Conservation (phyloP, 2,329 filamentous ascomycete species). For the Coniochaeta sp. region DNA sequence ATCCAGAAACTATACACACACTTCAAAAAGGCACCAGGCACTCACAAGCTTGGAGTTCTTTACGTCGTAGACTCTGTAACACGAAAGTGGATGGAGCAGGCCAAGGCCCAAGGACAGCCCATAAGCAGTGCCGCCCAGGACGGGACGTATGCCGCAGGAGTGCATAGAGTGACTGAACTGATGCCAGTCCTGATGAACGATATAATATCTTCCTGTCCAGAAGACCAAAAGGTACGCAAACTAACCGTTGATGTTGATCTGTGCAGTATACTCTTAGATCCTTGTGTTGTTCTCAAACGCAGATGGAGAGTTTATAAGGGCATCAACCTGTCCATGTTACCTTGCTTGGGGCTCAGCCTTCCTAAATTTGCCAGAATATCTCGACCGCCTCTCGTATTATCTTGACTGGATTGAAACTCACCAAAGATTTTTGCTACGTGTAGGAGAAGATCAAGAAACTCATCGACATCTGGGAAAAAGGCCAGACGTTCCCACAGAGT, state of each 20-base stretch:
- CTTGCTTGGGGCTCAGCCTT: background rate
- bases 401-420: conserved; percentile 24
- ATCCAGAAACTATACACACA: conserved; percentile 96
- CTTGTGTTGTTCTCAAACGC: background rate
- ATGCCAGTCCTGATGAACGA: conserved; percentile 93
- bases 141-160: conserved; percentile 89
- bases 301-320: background rate
- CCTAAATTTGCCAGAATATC: background rate
- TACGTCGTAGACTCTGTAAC: conserved; percentile 99
- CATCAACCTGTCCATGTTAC: background rate
- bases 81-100: conserved; percentile 96
- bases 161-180: conserved; percentile 93
- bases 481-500: conserved; percentile 74
- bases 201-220: conserved; percentile 78
- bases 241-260: background rate
- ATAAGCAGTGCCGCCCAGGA: conserved; percentile 75
- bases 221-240: conserved; percentile 91
- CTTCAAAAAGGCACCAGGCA: conserved; percentile 88
- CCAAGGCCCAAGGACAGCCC: conserved; percentile 76
- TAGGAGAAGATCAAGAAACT: conserved; percentile 96
- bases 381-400: conserved; percentile 4
- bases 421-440: conserved; percentile 31
- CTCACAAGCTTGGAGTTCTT: conserved; percentile 96
- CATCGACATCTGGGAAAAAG: conserved; percentile 96
- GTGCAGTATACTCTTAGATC: background rate